phyloP scores from a whole-genome alignment of 805 yeast species.

The Candida michaelii region DNA sequence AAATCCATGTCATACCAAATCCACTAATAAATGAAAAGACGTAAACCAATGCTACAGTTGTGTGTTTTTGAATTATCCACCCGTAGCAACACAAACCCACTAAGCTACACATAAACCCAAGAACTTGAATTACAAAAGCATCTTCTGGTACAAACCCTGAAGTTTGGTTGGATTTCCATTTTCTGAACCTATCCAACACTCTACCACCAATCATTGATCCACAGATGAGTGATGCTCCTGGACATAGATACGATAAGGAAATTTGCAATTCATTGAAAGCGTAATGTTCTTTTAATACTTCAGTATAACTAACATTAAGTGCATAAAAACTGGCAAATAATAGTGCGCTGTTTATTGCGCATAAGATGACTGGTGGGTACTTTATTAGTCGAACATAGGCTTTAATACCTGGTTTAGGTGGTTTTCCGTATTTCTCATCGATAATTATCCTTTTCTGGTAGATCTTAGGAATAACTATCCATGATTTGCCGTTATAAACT shows the following conservation, averaged over 20 bases:
- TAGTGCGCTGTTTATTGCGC: constrained; percentile 48
- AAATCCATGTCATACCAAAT: constrained; percentile 57
- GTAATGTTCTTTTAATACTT: constrained; percentile 38
- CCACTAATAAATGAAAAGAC: constrained; percentile 39
- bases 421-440: constrained; percentile 36
- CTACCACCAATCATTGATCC: constrained; percentile 54
- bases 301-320: constrained; percentile 49
- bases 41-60: constrained; percentile 18
- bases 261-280: constrained; percentile 32
- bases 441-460: constrained; percentile 24
- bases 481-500: constrained; percentile 15
- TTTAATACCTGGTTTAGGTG: constrained; percentile 45
- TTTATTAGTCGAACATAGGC: constrained; percentile 36
- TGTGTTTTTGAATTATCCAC: constrained; percentile 46
- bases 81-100: constrained; percentile 52
- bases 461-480: constrained; percentile 28
- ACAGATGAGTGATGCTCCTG: constrained; percentile 47
- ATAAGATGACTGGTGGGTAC: constrained; percentile 44
- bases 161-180: constrained; percentile 14
- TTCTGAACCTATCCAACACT: constrained; percentile 37
- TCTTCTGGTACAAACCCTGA: constrained; percentile 44
- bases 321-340: constrained; percentile 57
- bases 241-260: constrained; percentile 51
- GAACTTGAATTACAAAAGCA: constrained; percentile 42
- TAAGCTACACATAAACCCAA: constrained; percentile 44